Evolutionary conservation across 1,139 yeast genomes (phyloP), one percentile per base, ranked within the genome.

Genomic region (Debaryomyces fabryi): DNA sequence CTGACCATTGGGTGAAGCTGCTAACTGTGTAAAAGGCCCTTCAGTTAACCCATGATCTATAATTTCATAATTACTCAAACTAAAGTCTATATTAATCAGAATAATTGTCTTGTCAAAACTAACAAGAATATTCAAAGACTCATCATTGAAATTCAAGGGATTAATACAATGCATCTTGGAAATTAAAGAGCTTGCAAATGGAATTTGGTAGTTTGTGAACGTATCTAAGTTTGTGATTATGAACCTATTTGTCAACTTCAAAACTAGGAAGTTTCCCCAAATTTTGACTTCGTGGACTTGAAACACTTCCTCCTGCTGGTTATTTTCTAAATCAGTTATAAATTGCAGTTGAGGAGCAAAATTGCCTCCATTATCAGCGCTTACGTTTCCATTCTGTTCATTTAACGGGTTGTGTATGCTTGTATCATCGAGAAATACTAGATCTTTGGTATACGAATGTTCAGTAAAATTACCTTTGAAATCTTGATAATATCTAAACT

Each of bases 391-490:
- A 18, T 40, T 36, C n/a, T 30, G 46, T 9, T 47, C 42, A 6
- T 27, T 23, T 13, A 35, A 48, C 1, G 48, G 48, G 32, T 52
- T 51, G 2, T 81, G 77, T 4, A 61, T 57, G 23, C 61, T 64
- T 54, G 69, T 62, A 37, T 72, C 72, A 9, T 59, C 62, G n/a
- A 82, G 67, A 0, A 61, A 61, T 13, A 65, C 60, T 21, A 66
- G 54, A 45, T 72, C 76, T 1, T 74, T 68, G 4, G 68, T 65
- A 44, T 65, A 78, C 40, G 53, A 47, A 52, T 68, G 63, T 53
- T 85, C 89, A 43, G 78, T 75, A 58, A 85, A 84, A 47, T 80
- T 82, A 4, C 90, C 89, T 32, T 81, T 81, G 52, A 88, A 82
- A 56, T 88, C 92, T 43, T 78, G 68, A 61, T 91, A 92, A 44